Base-by-base conservation (phyloP, 2,329 filamentous ascomycete species). In the Cercospora zeina region DNA sequence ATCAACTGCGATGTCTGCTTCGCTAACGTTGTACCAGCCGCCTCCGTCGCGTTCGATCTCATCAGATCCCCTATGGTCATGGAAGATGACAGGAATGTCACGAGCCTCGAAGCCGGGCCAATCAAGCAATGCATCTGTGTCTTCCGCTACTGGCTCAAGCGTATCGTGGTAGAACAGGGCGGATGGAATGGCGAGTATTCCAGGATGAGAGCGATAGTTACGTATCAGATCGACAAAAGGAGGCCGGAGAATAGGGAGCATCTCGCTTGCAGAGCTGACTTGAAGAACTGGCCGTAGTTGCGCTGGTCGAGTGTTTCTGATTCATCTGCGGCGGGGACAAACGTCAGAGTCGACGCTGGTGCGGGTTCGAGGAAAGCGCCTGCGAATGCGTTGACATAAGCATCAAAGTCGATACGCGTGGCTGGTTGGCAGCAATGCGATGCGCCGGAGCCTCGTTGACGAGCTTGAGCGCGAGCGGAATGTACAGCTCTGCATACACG, bases 141-240 rank as follows among this genome's bases (percentile, higher is more conserved):
- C 9, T 16, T 34, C 53, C 9, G 67, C 67, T 16, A 58, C 50
- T 1, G 70, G 68, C 58, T 71, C 70, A 1, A 71, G 63, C 9
- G 70, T 71, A 36, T 70, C 69, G 34, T 67, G 51, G 59, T 70
- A 70, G 63, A 71, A 71, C 3, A 68, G 62, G 11, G 68, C 62
- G 2, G 68, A 70, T 1, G 70, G 69, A 8, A 60, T 67, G 1
- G 70, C 69, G 3, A 70, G 53, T 9, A 70, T 70, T 10, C 67
- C 66, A 3, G 69, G 65, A 58, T 71, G 68, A 11, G 70, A 71
- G 21, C 70, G 68, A 59, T 70, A 71, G 59, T 71, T 70, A 14
- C 70, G 60, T 21, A 70, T 70, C 4, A 71, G 61, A 39, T 70
- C 67, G 6, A 68, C 63, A 54, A 71, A 71, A 13, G 70, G 62